phyloP scores from a whole-genome alignment of 345 rosid species.

The Populus pruinosa region DNA sequence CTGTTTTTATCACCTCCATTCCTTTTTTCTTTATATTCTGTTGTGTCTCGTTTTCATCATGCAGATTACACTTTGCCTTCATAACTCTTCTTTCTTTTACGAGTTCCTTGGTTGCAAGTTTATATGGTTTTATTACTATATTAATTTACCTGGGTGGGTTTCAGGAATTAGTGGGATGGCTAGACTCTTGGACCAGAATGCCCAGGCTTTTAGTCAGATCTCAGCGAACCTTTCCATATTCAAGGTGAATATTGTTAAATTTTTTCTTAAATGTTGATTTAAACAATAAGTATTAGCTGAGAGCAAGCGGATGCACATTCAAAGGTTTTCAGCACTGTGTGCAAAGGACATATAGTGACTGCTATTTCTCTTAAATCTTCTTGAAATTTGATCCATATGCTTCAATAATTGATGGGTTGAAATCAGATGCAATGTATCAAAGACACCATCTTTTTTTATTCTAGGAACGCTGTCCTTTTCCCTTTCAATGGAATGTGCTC shows the following conservation, averaged over 20 bases:
- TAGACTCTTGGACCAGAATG: slow-evolving; percentile 71
- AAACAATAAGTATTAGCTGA: not conserved
- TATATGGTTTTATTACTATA: not conserved
- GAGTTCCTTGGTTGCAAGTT: slow-evolving; percentile 2
- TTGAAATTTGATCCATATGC: not conserved
- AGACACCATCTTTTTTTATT: not conserved
- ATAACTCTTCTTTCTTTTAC: not conserved
- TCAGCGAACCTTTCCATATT: slow-evolving; percentile 61
- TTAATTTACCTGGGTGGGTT: slow-evolving; percentile 20
- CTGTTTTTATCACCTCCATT: not conserved
- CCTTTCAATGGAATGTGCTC: not conserved
- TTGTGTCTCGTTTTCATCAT: not conserved
- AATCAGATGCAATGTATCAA: not conserved
- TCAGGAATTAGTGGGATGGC: slow-evolving; percentile 64
- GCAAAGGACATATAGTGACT: not conserved
- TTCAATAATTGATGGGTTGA: not conserved
- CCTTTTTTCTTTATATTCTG: not conserved
- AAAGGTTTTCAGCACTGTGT: not conserved
- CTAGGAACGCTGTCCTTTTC: not conserved
- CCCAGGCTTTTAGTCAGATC: slow-evolving; percentile 63
- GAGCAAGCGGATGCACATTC: not conserved
- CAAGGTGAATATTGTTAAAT: slow-evolving; percentile 50
- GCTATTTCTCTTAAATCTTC: not conserved
- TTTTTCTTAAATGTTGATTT: not conserved
- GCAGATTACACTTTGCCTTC: not conserved